phyloP scores from a whole-genome alignment of 345 rosid species.

The Rhodamnia argentea region DNA sequence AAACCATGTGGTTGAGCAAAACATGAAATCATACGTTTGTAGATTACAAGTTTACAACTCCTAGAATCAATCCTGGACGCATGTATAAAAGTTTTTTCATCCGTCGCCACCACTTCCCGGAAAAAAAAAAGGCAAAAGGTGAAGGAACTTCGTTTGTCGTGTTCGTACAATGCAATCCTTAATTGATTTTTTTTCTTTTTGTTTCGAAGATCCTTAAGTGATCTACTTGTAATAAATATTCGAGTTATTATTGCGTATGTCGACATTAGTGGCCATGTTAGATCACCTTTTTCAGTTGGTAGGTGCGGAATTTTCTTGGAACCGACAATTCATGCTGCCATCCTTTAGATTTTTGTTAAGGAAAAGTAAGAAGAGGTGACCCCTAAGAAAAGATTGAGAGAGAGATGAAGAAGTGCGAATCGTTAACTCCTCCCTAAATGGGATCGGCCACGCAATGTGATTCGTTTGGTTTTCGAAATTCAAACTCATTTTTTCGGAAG shows the following conservation, averaged over 20 bases:
- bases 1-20: neutral
- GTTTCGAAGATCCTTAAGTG: no score
- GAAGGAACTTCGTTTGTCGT: neutral
- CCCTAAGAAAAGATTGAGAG: neutral
- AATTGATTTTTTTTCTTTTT: no score
- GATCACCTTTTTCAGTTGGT: neutral
- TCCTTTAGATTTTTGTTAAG: neutral
- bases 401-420: neutral
- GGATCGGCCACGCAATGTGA: neutral
- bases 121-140: neutral
- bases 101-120: neutral
- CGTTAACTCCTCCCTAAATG: neutral
- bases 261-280: neutral
- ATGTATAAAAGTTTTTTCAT: neutral
- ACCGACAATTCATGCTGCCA: neutral
- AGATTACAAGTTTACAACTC: neutral
- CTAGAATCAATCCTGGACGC: neutral
- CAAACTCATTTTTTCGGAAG: neutral
- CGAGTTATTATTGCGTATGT: neutral
- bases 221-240: neutral
- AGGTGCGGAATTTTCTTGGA: neutral
- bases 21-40: neutral
- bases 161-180: neutral
- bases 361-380: neutral
- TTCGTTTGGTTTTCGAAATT: neutral